Percentiles rank a stretch among this genome's conserved stretches.
Evolutionary conservation across 495 filamentous ascomycete genomes (phyloP).

Genomic region (Podospora pseudoanserina): DNA sequence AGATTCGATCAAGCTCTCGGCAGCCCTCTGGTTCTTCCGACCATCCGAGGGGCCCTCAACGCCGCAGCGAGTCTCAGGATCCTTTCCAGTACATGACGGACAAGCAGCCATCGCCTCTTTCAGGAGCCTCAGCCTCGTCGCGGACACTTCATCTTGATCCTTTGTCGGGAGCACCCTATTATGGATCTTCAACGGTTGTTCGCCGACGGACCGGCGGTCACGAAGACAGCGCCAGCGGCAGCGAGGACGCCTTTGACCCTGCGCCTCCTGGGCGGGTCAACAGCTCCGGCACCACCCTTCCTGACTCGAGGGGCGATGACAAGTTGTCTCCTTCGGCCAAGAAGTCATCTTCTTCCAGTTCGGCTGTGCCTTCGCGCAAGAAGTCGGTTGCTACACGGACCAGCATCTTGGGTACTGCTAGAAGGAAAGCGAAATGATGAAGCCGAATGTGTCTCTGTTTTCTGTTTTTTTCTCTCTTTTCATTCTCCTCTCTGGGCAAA

Average conservation of each 20-base stretch:
- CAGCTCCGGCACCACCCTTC: background rate
- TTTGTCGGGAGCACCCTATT: background rate
- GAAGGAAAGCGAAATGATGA: background rate
- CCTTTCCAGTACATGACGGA: constrained; percentile 44
- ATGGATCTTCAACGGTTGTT: constrained; percentile 7
- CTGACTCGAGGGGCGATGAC: background rate
- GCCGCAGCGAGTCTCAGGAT: constrained; percentile 23
- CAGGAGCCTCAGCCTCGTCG: constrained; percentile 17
- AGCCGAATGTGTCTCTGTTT: background rate
- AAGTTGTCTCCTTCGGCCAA: constrained; percentile 3
- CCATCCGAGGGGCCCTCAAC: constrained; percentile 13
- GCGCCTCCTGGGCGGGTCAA: background rate
- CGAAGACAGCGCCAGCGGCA: constrained; percentile 4
- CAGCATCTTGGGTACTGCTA: background rate
- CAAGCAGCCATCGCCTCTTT: constrained; percentile 25
- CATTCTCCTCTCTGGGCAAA: background rate
- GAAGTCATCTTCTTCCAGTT: background rate
- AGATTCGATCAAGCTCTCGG: constrained; percentile 19
- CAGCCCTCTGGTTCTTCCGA: constrained; percentile 34
- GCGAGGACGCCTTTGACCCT: constrained; percentile 8
- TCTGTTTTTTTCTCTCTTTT: background rate
- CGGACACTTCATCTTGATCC: constrained; percentile 16
- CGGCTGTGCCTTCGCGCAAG: constrained; percentile 11
- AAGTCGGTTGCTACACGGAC: background rate
- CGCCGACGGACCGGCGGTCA: constrained; percentile 4